Percentiles rank a stretch among this genome's conserved stretches.
phyloP scores from a whole-genome alignment of 371 early-diverging fungal genomes.

The Sporodiniella umbellata region DNA sequence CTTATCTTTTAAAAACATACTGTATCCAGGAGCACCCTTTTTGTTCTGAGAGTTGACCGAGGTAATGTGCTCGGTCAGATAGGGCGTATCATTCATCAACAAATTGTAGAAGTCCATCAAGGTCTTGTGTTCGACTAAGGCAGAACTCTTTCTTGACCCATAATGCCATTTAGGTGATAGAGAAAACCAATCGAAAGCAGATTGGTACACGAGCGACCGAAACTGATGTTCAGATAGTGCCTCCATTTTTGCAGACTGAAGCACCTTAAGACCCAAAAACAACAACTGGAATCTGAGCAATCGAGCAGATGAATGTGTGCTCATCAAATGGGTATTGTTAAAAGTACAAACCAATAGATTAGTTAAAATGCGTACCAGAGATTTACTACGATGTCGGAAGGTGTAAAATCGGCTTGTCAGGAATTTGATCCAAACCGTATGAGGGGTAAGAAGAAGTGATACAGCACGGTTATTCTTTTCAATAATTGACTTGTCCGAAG shows the following conservation, averaged over 20 bases:
- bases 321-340: constrained; percentile 54
- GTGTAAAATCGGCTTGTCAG: constrained; percentile 80
- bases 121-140: constrained; percentile 63
- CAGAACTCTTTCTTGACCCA: constrained; percentile 66
- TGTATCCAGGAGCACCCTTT: constrained; percentile 38
- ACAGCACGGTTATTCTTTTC: constrained; percentile 60
- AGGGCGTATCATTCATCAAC: constrained; percentile 65
- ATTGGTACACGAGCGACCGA: constrained; percentile 56
- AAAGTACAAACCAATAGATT: constrained; percentile 77
- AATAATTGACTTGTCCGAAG: constrained; percentile 76
- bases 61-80: constrained; percentile 48
- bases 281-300: constrained; percentile 78
- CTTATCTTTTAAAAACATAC: constrained; percentile 41
- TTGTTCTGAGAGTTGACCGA: constrained; percentile 33
- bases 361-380: constrained; percentile 69
- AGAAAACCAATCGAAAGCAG: constrained; percentile 77
- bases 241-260: constrained; percentile 66
- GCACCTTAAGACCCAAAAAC: constrained; percentile 73
- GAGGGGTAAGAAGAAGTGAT: constrained; percentile 69
- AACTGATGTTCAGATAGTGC: constrained; percentile 65
- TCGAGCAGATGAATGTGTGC: constrained; percentile 73
- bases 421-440: constrained; percentile 84
- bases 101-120: constrained; percentile 66
- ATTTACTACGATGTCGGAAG: constrained; percentile 70
- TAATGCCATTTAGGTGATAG: constrained; percentile 65